phyloP scores from a whole-genome alignment of 2,329 filamentous ascomycete species.

The Aspergillus aculeatinus region DNA sequence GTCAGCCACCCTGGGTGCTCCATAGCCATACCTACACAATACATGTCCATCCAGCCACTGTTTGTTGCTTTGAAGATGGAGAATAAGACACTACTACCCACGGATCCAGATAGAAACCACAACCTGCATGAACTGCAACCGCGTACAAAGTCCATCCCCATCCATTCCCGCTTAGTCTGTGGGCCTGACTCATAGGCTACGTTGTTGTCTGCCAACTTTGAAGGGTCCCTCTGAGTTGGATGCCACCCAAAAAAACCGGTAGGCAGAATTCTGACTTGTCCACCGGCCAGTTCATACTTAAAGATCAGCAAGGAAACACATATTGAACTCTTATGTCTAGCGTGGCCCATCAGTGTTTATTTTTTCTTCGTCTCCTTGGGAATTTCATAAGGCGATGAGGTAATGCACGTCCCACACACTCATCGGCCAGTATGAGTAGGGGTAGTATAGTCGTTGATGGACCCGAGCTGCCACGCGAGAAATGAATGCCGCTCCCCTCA shows the following conservation, averaged over 20 bases:
- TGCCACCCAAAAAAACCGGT: not conserved
- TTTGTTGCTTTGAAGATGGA: constrained; percentile 13
- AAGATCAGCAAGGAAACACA: constrained; percentile 4
- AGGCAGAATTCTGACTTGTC: not conserved
- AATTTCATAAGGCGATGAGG: not conserved
- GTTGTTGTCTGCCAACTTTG: too few relatives aligned
- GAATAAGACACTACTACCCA: constrained; percentile 11
- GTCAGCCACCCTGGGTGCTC: constrained; percentile 15
- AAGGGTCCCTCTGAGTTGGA: not conserved
- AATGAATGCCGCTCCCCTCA: not conserved
- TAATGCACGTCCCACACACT: constrained; percentile 1
- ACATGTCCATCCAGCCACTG: constrained; percentile 19
- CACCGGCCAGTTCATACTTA: not conserved
- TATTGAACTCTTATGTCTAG: not conserved
- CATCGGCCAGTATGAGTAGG: not conserved
- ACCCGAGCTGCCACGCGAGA: not conserved
- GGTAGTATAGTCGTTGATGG: not conserved
- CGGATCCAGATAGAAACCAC: constrained; percentile 13
- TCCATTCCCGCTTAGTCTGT: not conserved
- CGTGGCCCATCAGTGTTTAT: not conserved
- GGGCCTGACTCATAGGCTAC: constrained; percentile 1
- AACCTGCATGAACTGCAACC: constrained; percentile 22
- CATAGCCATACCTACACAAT: constrained; percentile 4
- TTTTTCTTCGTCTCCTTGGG: not conserved
- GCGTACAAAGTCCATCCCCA: not conserved